Base-by-base conservation (phyloP, 257 asterid species). In the Eucommia ulmoides region DNA sequence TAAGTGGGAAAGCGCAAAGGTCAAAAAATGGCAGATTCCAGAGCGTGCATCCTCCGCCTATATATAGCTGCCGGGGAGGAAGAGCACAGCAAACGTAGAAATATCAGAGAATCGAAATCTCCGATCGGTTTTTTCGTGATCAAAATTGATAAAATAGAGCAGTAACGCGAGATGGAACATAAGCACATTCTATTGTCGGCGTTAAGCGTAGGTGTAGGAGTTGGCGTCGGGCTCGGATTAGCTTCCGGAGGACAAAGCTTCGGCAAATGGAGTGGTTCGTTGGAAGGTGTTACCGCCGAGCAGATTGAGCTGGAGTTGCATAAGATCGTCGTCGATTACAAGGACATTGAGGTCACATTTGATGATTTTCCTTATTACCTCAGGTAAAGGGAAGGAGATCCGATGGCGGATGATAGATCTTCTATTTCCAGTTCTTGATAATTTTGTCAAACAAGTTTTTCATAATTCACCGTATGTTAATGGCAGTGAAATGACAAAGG, bases 121-220 rank as follows among this genome's bases (percentile, higher is more conserved):
- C 12, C 38, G 12, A 7, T 29, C 38, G 38, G 38, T 5, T 29
- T 29, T 29, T 12, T 29, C 38, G 38, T 29, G 12, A 7, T 29
- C 38, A 29, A 29, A 29, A 7, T 29, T 29, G 38, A 29, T 29
- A 29, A 29, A 29, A 29, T 5, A 7, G 38, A 29, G 12, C 38
- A 5, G 38, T 5, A 29, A 52, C 52, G 51, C 53, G 54, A 58
- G 73, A 88, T 88, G 97, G 97, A 88, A 20, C 91, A 84, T 66
- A 88, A 81, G 63, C 84, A 76, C 61, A 67, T 81, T 25, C 49
- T 84, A 38, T 63, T 77, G 74, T 88, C 97, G 41, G 97, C 94
- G 70, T 69, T 88, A 78, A 61, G 95, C 66, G 82, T 88, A 5
- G 97, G 97, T 35, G 83, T 87, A 7, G 97, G 97, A 19, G 82